Evolutionary conservation across 108 stramenopile species (phyloP).

Genomic region (Chaetoceros tenuissimus): DNA sequence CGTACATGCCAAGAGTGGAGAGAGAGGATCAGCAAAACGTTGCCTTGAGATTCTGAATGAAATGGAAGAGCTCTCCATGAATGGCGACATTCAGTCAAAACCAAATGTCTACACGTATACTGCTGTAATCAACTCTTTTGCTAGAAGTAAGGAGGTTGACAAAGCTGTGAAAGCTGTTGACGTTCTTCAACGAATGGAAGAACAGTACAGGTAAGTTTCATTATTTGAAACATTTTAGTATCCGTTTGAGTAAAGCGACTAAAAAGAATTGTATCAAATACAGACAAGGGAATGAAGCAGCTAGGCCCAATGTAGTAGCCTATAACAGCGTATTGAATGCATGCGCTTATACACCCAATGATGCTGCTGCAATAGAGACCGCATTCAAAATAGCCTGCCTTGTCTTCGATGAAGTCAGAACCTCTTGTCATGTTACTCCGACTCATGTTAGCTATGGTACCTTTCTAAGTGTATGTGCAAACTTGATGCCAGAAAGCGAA

Average conservation of each 20-base stretch:
- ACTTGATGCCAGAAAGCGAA: constrained; percentile 39
- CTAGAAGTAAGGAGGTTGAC: constrained; percentile 3
- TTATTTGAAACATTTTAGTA: too few species aligned
- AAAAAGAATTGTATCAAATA: constrained; percentile 5
- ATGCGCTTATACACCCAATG: constrained; percentile 28
- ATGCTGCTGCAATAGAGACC: constrained; percentile 20
- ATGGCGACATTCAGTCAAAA: constrained; percentile 9
- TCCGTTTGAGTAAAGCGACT: too few species aligned
- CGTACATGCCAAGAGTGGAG: background rate
- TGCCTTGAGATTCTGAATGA: constrained; percentile 32
- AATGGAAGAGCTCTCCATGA: constrained; percentile 2
- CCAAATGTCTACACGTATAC: constrained; percentile 16
- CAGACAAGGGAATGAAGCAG: constrained; percentile 34
- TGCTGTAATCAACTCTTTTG: constrained; percentile 15
- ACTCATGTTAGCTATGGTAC: constrained; percentile 80
- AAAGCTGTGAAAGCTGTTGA: constrained; percentile 12
- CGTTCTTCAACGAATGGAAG: constrained; percentile 17
- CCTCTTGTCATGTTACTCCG: constrained; percentile 22
- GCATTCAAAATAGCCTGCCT: constrained; percentile 51
- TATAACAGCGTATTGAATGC: constrained; percentile 36
- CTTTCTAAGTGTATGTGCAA: constrained; percentile 62
- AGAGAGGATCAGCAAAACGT: constrained; percentile 18
- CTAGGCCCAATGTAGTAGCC: constrained; percentile 41
- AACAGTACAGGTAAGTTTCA: too few species aligned
- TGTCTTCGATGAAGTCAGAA: constrained; percentile 27